Conservation (phyloP, 202 grass and related monocot species). For the Alloteropsis angusta region DNA sequence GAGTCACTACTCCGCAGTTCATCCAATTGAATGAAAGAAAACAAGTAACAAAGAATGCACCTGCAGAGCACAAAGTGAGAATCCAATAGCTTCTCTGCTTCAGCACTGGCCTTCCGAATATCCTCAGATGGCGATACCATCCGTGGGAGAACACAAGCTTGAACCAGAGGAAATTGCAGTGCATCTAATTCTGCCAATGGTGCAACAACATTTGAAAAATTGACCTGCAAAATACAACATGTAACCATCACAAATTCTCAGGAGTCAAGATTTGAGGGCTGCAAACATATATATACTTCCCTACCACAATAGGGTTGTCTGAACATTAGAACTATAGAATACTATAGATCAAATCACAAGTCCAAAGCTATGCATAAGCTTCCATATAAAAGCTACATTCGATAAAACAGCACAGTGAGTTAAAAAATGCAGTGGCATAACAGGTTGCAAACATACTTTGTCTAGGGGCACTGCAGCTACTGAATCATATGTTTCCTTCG, state of each 20-base stretch:
- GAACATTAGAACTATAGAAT: neutral
- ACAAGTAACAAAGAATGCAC: conserved; percentile 34
- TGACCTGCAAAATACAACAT: conserved; percentile 48
- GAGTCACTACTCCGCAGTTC: neutral
- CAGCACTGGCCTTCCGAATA: conserved; percentile 56
- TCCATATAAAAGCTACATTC: neutral
- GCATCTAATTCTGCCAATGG: conserved; percentile 82
- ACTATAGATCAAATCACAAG: neutral
- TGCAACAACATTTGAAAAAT: conserved; percentile 62
- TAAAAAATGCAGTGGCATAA: conserved; percentile 9
- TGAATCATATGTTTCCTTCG: conserved; percentile 71
- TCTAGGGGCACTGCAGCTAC: conserved; percentile 69
- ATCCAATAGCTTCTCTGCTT: conserved; percentile 78
- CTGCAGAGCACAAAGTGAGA: conserved; percentile 69
- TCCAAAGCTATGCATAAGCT: neutral
- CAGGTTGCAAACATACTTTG: conserved; percentile 49
- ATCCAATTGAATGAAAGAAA: conserved; percentile 11
- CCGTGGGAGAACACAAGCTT: conserved; percentile 73
- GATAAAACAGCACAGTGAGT: neutral
- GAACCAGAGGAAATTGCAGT: conserved; percentile 77
- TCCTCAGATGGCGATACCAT: conserved; percentile 74
- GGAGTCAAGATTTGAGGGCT: neutral
- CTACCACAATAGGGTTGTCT: neutral
- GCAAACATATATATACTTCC: neutral
- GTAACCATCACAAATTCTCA: neutral